These are phyloP conservation scores for Pueraria montana DNA, from an alignment of 306 rosid species.

Conservation along the genomic window DNA sequence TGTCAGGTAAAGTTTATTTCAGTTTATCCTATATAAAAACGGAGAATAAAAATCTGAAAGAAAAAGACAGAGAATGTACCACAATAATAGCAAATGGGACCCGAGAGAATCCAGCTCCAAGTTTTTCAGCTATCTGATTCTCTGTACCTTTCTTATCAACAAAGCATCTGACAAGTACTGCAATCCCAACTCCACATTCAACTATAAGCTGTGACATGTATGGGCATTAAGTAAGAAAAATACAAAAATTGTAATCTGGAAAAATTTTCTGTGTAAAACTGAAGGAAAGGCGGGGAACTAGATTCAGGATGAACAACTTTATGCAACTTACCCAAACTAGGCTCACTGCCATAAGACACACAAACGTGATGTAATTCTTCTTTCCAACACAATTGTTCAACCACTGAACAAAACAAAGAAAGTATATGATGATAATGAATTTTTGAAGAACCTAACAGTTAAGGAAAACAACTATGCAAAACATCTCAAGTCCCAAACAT, in stretches of 20 bases:
- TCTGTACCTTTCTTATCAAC: slow-evolving; percentile 76
- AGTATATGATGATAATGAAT: slow-evolving; percentile 3
- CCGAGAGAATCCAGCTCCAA: slow-evolving; percentile 81
- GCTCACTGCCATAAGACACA: slow-evolving; percentile 89
- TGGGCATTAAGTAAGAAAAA: slow-evolving; percentile 39
- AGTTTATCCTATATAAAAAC: slow-evolving; percentile 13
- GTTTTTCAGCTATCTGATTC: slow-evolving; percentile 72
- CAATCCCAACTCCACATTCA: slow-evolving; percentile 84
- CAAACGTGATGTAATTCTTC: slow-evolving; percentile 79
- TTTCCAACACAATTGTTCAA: slow-evolving; percentile 88
- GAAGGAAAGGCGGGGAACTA: not conserved
- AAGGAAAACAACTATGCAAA: slow-evolving; percentile 39
- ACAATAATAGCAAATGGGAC: slow-evolving; percentile 79
- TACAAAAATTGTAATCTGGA: slow-evolving; percentile 12
- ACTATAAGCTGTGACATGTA: slow-evolving; percentile 66
- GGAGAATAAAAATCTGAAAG: slow-evolving; percentile 29
- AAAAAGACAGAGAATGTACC: slow-evolving; percentile 56
- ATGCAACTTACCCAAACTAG: slow-evolving; percentile 72
- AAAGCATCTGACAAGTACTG: slow-evolving; percentile 84
- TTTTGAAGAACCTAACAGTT: slow-evolving; percentile 38
- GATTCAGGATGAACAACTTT: slow-evolving; percentile 44
- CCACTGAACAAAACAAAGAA: slow-evolving; percentile 72
- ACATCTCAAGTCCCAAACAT: slow-evolving; percentile 30
- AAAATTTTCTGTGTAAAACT: slow-evolving; percentile 10
- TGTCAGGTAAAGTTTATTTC: slow-evolving; percentile 8